Base-by-base conservation (phyloP, 2,329 filamentous ascomycete genomes). In the Fonsecaea multimorphosa region DNA sequence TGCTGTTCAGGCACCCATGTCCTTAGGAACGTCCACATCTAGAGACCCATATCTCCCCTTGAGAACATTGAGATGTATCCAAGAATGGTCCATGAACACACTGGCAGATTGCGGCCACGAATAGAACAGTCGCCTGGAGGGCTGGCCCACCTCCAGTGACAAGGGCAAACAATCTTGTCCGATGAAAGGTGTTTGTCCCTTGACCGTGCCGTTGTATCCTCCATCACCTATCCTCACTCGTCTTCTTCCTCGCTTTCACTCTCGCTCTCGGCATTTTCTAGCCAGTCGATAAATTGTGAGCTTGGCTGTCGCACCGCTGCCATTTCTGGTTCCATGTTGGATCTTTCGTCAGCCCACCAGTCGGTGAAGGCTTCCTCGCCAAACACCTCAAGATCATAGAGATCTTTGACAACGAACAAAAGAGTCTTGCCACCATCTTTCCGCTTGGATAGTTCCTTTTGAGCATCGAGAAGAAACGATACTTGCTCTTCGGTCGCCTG, bases 351-450 rank as follows among this genome's bases (percentile, higher is more conserved):
- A 22, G 83, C 86, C 93, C 93, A 98, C 95, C 95, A 99, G 55
- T 86, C 85, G 73, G 94, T 80, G 71, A 97, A 91, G 0, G 91
- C 93, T 49, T 97, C 93, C 74, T 97, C 92, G 75, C 97, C 92
- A 1, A 97, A 80, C 16, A 96, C 84, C 70, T 98, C 95, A 56
- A 91, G 79, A 70, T 91, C 87, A 75, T 96, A 96, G 58, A 98
- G 82, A 77, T 93, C 91, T 80, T 96, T 95, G 71, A 92, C 86
- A 72, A 92, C 82, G 44, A 89, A 91, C 2, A 93, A 85, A 36
- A 98, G 84, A 9, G 97, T 85, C 40, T 82, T 78, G 74, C 89
- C 85, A 2, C 87, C 88, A 67, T 87, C 88, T 54, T 84, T 82
- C 55, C 86, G 82, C 63, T 88, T 86, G 32, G 86, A 83, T 14